Base-by-base conservation (phyloP, 2,329 filamentous ascomycete species). In the Trichoderma breve region DNA sequence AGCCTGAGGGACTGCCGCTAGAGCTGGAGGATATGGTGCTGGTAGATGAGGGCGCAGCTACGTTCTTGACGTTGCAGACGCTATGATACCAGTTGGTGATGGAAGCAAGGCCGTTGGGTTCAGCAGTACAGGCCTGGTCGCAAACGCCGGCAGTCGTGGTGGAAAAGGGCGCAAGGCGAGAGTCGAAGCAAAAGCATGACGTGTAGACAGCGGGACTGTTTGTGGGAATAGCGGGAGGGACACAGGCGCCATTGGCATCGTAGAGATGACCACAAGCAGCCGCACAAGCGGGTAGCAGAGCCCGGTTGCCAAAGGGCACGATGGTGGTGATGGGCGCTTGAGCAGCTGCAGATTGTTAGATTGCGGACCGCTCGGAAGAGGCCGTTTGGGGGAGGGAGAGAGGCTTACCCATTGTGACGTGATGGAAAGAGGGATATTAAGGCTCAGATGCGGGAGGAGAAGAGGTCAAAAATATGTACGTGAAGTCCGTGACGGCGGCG, bases 161-260 rank as follows among this genome's bases (percentile, higher is more conserved):
- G 36, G 87, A 86, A 71, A 94, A 89, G 9, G 85, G 80, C 4
- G 85, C 82, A 3, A 96, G 85, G 26, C 86, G 83, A 14, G 84
- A 74, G 64, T 91, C 89, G 76, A 86, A 83, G 83, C 94, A 97
- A 83, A 97, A 94, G 82, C 94, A 97, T 43, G 85, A 84, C 66
- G 89, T 84, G 79, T 92, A 93, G 57, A 84, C 86, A 24, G 80
- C 77, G 53, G 86, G 79, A 62, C 85, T 84, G 64, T 85, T 84
- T 7, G 82, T 80, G 6, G 86, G 80, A 4, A 81, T 84, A 28
- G 82, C 85, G 4, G 87, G 88, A 4, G 91, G 91, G 1, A 91
- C 86, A 81, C 94, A 97, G 73, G 85, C 89, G 60, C 87, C 87
- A 78, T 94, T 92, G 72, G 92, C 93, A 80, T 93, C 88, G 78